Percentiles rank a stretch among this genome's conserved stretches.
phyloP scores from a whole-genome alignment of 805 yeast species.

The Millerago galiae region DNA sequence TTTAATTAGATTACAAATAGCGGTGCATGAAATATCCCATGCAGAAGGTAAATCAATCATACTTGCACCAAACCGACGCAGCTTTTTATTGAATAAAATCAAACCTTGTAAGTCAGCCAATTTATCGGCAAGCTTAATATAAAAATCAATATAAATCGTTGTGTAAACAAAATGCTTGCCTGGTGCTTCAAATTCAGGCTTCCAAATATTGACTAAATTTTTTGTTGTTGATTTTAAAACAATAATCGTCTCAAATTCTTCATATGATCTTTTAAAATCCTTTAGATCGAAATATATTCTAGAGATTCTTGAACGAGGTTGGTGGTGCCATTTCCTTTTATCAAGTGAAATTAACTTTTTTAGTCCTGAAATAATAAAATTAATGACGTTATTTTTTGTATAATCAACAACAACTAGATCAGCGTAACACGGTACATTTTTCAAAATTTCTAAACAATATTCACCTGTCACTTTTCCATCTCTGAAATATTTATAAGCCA shows the following conservation, averaged over 20 bases:
- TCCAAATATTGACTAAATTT: slow-evolving; percentile 82
- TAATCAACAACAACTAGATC: slow-evolving; percentile 16
- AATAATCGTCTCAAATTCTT: slow-evolving; percentile 58
- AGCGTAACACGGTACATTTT: slow-evolving; percentile 23
- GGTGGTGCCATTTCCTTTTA: slow-evolving; percentile 88
- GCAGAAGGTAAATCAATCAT: slow-evolving; percentile 59
- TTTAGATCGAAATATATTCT: slow-evolving; percentile 46
- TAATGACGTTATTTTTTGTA: slow-evolving; percentile 14
- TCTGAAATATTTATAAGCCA: slow-evolving; percentile 50
- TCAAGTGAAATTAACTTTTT: slow-evolving; percentile 48
- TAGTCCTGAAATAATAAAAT: slow-evolving; percentile 42
- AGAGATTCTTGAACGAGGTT: slow-evolving; percentile 71
- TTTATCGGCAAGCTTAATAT: slow-evolving; percentile 46
- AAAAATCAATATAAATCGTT: slow-evolving; percentile 59
- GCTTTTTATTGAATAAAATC: slow-evolving; percentile 55
- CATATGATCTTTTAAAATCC: slow-evolving; percentile 48
- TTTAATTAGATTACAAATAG: slow-evolving; percentile 47
- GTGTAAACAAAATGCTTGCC: slow-evolving; percentile 88
- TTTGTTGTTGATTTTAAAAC: slow-evolving; percentile 62
- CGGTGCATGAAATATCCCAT: slow-evolving; percentile 58
- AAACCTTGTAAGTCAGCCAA: slow-evolving; percentile 54
- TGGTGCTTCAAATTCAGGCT: slow-evolving; percentile 84
- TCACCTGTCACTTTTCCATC: slow-evolving; percentile 27
- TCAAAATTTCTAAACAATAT: slow-evolving; percentile 35
- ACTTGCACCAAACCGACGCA: slow-evolving; percentile 72